Conservation (phyloP, 2,329 filamentous ascomycete genomes). For the Emmonsiellopsis sp. region DNA sequence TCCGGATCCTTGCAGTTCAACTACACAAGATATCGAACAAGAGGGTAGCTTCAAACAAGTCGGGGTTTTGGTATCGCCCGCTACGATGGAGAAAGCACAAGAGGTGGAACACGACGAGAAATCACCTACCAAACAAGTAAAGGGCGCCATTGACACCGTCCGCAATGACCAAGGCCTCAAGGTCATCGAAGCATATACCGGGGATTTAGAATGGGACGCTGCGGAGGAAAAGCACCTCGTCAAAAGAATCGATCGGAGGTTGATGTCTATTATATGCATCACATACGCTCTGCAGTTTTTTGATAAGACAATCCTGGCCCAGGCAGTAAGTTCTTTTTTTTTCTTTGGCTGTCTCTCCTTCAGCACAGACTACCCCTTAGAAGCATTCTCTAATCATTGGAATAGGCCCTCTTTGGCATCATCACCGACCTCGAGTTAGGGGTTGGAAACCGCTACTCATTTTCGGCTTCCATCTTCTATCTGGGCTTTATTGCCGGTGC, state of each 20-base stretch:
- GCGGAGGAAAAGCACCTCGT: constrained; percentile 35
- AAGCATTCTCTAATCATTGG: not conserved
- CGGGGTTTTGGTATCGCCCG: not conserved
- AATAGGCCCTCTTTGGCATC: constrained; percentile 28
- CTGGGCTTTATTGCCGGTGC: constrained; percentile 40
- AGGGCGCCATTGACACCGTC: constrained; percentile 22
- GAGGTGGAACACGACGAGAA: not conserved
- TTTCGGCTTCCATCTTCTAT: constrained; percentile 39
- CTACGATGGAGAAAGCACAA: not conserved
- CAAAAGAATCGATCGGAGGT: constrained; percentile 33
- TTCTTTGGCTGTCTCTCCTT: not conserved
- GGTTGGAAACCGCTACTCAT: constrained; percentile 36
- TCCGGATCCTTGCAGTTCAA: too few species aligned
- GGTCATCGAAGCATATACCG: constrained; percentile 33
- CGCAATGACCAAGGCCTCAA: constrained; percentile 33
- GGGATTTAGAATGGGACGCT: constrained; percentile 34
- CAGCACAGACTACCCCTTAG: too few species aligned
- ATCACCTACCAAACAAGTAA: not conserved
- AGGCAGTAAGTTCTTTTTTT: constrained; percentile 30
- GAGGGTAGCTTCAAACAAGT: too few species aligned
- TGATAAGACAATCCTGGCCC: constrained; percentile 45
- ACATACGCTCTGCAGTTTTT: constrained; percentile 42
- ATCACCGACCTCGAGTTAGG: constrained; percentile 31
- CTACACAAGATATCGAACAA: too few species aligned
- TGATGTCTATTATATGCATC: constrained; percentile 38